Evolutionary conservation across 2,329 filamentous ascomycete genomes (phyloP).

Genomic region (Ophiostoma angusticollis): DNA sequence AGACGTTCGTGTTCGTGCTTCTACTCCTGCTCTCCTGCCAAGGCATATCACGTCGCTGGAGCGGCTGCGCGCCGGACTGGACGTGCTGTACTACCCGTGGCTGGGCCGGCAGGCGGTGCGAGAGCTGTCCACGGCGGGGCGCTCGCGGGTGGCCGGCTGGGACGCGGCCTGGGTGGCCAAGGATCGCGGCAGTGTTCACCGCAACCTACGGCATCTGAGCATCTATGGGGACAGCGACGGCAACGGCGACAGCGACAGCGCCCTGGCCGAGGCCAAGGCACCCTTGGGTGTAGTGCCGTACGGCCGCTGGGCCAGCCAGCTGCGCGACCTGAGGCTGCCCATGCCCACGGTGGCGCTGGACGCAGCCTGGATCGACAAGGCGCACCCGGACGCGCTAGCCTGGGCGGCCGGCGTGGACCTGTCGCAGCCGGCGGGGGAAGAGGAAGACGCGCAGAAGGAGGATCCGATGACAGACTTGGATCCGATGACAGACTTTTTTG

Average conservation of each 20-base stretch:
- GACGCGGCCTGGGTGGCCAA: neutral
- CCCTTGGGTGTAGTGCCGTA: slow-evolving; percentile 1
- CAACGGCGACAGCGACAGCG: neutral
- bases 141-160: too few relatives aligned
- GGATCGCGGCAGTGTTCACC: too few relatives aligned
- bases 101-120: neutral
- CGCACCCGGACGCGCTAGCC: slow-evolving; percentile 8
- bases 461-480: neutral
- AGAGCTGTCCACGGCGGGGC: neutral
- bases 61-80: neutral
- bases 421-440: neutral
- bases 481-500: neutral
- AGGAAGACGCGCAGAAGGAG: neutral
- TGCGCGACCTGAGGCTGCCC: slow-evolving; percentile 3
- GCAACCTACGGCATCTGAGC: too few relatives aligned
- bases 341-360: slow-evolving; percentile 11
- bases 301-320: slow-evolving; percentile 8
- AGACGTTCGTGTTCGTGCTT: too few relatives aligned
- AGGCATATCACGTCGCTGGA: slow-evolving; percentile 1
- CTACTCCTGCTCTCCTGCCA: too few relatives aligned
- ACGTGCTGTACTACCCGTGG: slow-evolving; percentile 13
- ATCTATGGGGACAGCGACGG: neutral
- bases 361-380: slow-evolving; percentile 11
- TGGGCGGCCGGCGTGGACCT: slow-evolving; percentile 10
- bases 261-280: too few relatives aligned